Evolutionary conservation across 306 rosid genomes (phyloP), one percentile per base, ranked within the genome.

Genomic region (Cotoneaster glaucophyllus): DNA sequence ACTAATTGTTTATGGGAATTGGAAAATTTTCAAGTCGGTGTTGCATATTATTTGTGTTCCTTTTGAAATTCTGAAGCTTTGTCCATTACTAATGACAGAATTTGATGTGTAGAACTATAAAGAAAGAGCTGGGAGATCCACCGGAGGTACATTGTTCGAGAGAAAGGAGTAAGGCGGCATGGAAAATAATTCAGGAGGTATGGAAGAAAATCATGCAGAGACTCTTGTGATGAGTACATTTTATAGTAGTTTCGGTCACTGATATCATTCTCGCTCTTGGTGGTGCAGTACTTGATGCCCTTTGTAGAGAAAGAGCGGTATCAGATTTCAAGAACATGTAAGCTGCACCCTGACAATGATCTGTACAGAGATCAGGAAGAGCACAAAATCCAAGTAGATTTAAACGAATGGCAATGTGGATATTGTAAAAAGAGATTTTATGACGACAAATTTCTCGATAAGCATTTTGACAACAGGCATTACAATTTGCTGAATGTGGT

Each of bases 371-470:
- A 92, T 86, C 97, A 94, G 84, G 98, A 94, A 76, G 91, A 88
- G 73, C 95, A 94, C 83, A 94, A 89, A 83, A 79, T 89, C 78
- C 86, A 48, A 75, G n/a, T 87, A 2, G 92, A 94, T 79, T 64
- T 80, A 78, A 56, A 89, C 66, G 97, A 94, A 67, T 94, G 98
- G 98, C 88, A 71, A 54, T 94, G 98, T 86, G 98, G 97, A 83
- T 94, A 88, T 86, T 94, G 98, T 82, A 92, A 70, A 83, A 94
- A 94, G 83, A 88, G 92, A 77, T 94, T 94, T 77, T 93, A 88
- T 5, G 96, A 87, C 26, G 98, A 91, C 79, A 91, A 83, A 65
- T 70, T 86, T 84, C 91, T 91, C 11, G 97, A 91, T 82, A 88
- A 68, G 79, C 95, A 91, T 85, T 91, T 87, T 61, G 91, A 91